Conservation (phyloP, 2,329 filamentous ascomycete species). For the Lithohypha guttulata region DNA sequence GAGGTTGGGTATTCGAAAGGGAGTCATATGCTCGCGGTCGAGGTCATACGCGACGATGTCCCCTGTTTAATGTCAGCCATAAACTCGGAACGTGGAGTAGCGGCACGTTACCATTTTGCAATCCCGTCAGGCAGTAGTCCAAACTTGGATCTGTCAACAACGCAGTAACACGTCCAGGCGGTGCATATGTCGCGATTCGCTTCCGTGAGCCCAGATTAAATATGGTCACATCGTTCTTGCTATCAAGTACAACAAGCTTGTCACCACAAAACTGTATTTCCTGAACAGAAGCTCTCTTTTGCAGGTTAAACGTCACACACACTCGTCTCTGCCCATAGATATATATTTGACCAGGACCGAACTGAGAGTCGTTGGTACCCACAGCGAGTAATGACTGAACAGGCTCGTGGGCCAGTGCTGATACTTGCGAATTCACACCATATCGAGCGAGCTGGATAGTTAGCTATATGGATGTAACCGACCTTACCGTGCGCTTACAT, state of each 20-base stretch:
- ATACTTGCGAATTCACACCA: conserved; percentile 66
- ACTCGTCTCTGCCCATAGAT: conserved; percentile 76
- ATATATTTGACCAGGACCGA: conserved; percentile 78
- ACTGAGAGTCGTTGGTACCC: conserved; percentile 78
- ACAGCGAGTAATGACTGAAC: conserved; percentile 87
- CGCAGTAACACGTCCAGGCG: conserved; percentile 63
- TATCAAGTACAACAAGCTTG: conserved; percentile 74
- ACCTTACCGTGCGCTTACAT: conserved; percentile 42
- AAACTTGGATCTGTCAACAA: conserved; percentile 78
- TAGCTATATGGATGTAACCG: conserved; percentile 16
- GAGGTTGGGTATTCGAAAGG: conserved; percentile 75
- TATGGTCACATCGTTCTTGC: conserved; percentile 71
- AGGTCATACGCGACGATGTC: conserved; percentile 90
- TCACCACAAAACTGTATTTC: conserved; percentile 76
- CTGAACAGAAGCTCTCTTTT: conserved; percentile 62
- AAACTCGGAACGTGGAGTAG: conserved; percentile 1
- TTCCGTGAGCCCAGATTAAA: conserved; percentile 67
- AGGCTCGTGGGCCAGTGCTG: conserved; percentile 81
- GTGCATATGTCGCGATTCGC: conserved; percentile 58
- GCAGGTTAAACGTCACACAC: conserved; percentile 60
- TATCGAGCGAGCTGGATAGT: conserved; percentile 53
- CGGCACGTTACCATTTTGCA: conserved; percentile 50
- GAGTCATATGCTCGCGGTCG: conserved; percentile 64
- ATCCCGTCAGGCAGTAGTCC: conserved; percentile 82
- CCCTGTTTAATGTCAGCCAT: conserved; percentile 32